Base-by-base conservation (phyloP, 768 basidiomycete species). In the Butyriboletus loyo region DNA sequence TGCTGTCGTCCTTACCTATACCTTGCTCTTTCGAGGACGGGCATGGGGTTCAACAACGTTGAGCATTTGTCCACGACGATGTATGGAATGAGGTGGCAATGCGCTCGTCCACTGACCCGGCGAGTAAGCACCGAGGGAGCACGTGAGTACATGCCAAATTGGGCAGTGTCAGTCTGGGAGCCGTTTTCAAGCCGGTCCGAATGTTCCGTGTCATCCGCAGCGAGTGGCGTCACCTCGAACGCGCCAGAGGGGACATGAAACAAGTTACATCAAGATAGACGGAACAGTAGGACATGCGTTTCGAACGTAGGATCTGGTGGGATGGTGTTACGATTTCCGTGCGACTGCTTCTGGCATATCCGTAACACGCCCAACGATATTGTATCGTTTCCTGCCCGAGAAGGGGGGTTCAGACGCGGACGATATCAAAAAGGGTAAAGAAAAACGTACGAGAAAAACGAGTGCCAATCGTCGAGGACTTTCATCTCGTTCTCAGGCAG, bases 401-500 rank as follows among this genome's bases (percentile, higher is more conserved):
- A 44, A 5, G n/a, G n/a, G n/a, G n/a, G n/a, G n/a, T n/a, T n/a
- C n/a, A n/a, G n/a, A n/a, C n/a, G n/a, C n/a, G 10, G 4, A 19
- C 35, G 8, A 36, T 2, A 2, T 2, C 7, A 35, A 36, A 8
- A 5, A 8, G 17, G 8, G n/a, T 8, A 4, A 32, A 49, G 1
- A 7, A 10, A 17, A 2, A 86, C 90, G 70, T 75, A 95, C 85
- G 75, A 66, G 72, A 95, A 97, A 75, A 96, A 98, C 15, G 75
- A 62, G 66, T 88, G 77, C 95, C 95, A 98, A 57, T 96, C 92
- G 52, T 94, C 79, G 53, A 98, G 76, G 0, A 88, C 86, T 69
- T 89, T 89, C 68, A 65, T 70, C 61, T 95, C 89, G 55, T 81
- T 80, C 55, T 84, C 85, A 38, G 80, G 76, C 47, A 99, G 77